Conservation (phyloP, 164 flowering plant species). For the Vitis rupestris region DNA sequence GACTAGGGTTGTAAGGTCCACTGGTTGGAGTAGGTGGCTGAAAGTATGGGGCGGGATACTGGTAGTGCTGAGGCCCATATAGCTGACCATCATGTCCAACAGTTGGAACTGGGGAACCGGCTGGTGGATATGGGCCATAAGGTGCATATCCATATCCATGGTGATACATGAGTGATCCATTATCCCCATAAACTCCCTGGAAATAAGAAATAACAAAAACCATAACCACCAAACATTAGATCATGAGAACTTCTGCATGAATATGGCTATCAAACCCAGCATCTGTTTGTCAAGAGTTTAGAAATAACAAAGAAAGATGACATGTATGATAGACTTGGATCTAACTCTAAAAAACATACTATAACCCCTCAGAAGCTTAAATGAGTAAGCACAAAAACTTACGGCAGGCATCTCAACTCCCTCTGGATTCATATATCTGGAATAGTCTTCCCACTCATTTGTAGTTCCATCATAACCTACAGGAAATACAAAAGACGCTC, state of each 20-base stretch:
- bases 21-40: conserved; percentile 47
- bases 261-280: no score
- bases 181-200: conserved; percentile 71
- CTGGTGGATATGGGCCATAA: conserved; percentile 67
- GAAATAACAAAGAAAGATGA: background rate
- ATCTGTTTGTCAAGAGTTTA: background rate
- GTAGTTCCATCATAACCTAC: conserved; percentile 59
- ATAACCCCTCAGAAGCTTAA: background rate
- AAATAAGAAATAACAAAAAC: background rate
- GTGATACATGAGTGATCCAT: conserved; percentile 58
- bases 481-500: background rate
- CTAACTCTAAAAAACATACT: background rate
- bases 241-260: background rate
- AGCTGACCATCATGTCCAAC: conserved; percentile 79
- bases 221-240: background rate
- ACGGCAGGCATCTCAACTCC: conserved; percentile 71
- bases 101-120: conserved; percentile 67
- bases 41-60: conserved; percentile 63
- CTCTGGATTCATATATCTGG: conserved; percentile 51
- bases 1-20: conserved; percentile 36
- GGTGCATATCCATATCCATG: conserved; percentile 78
- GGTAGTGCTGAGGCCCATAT: conserved; percentile 79
- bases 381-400: conserved; percentile 18
- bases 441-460: conserved; percentile 62
- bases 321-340: no score